phyloP scores from a whole-genome alignment of 495 filamentous ascomycete genomes.

The Neurospora sp. region DNA sequence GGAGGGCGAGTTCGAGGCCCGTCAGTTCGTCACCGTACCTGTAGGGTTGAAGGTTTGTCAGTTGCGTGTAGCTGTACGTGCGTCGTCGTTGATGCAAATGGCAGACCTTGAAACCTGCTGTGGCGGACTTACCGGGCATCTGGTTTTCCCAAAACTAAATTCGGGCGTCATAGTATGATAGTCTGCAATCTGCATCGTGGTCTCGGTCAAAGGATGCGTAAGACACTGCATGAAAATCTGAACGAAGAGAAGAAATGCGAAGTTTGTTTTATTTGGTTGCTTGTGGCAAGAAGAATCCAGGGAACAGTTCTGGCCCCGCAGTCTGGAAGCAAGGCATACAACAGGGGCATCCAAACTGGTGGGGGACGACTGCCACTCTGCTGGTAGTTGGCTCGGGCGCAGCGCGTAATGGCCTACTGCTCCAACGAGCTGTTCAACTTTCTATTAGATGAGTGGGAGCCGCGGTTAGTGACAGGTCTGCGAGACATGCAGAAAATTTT shows the following conservation, averaged over 20 bases:
- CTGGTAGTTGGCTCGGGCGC: too few relatives aligned
- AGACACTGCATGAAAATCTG: neutral
- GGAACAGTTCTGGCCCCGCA: neutral
- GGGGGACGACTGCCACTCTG: too few relatives aligned
- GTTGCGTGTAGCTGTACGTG: neutral
- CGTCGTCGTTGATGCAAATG: neutral
- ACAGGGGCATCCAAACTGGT: too few relatives aligned
- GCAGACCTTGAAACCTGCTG: neutral
- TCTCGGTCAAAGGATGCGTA: neutral
- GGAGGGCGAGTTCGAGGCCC: too few relatives aligned
- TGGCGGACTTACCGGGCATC: neutral
- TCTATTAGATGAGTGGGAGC: too few relatives aligned
- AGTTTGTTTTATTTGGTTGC: neutral
- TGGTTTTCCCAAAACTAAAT: neutral
- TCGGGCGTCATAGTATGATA: neutral
- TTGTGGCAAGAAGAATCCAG: neutral
- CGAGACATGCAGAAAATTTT: too few relatives aligned
- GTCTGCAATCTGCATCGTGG: neutral
- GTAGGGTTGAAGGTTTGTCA: too few relatives aligned
- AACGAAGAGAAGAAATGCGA: neutral
- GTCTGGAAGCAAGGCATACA: neutral
- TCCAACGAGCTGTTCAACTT: too few relatives aligned
- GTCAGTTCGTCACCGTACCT: too few relatives aligned
- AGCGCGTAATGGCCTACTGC: too few relatives aligned
- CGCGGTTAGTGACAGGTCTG: too few relatives aligned